Evolutionary conservation across 108 stramenopile genomes (phyloP).

Genomic region (Cyclotella cryptica): DNA sequence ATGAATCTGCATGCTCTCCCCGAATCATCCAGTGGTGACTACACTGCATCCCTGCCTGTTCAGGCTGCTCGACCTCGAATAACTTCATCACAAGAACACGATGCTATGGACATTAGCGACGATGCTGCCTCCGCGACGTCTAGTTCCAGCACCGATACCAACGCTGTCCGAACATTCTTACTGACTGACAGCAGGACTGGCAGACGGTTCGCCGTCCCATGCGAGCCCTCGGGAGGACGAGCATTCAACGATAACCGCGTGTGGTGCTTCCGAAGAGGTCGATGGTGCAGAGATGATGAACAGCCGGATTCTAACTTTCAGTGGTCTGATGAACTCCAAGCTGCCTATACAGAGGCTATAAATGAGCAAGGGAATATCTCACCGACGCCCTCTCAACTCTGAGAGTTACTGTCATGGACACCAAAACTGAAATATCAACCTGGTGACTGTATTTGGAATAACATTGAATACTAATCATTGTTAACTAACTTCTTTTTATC

Average conservation of each 20-base stretch:
- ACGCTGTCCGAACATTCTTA: conserved; percentile 80
- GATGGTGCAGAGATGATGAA: conserved; percentile 81
- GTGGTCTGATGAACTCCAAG: conserved; percentile 85
- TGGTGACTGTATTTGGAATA: background rate
- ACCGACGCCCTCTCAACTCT: conserved; percentile 5
- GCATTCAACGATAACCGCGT: conserved; percentile 80
- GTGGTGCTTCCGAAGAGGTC: conserved; percentile 89
- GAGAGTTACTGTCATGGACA: conserved; percentile 1
- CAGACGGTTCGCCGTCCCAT: conserved; percentile 84
- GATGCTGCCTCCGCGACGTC: conserved; percentile 23
- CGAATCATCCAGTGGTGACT: conserved; percentile 24
- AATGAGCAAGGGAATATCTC: conserved; percentile 39
- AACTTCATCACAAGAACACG: conserved; percentile 59
- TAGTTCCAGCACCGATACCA: conserved; percentile 21
- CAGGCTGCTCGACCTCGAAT: conserved; percentile 32
- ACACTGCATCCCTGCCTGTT: background rate
- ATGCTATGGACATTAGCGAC: conserved; percentile 66
- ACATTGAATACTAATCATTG: background rate
- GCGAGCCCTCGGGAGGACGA: conserved; percentile 84
- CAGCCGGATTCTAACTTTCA: conserved; percentile 81
- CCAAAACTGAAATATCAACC: background rate
- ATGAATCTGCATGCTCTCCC: conserved; percentile 49
- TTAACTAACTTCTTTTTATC: too few relatives aligned
- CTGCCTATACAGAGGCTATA: conserved; percentile 73
- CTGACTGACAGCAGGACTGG: conserved; percentile 79